A percentile compares a stretch with the other conserved stretches of the same genome.
Conservation (phyloP, 2,329 filamentous ascomycete genomes). For the Magnaporthiopsis rhizophila region DNA sequence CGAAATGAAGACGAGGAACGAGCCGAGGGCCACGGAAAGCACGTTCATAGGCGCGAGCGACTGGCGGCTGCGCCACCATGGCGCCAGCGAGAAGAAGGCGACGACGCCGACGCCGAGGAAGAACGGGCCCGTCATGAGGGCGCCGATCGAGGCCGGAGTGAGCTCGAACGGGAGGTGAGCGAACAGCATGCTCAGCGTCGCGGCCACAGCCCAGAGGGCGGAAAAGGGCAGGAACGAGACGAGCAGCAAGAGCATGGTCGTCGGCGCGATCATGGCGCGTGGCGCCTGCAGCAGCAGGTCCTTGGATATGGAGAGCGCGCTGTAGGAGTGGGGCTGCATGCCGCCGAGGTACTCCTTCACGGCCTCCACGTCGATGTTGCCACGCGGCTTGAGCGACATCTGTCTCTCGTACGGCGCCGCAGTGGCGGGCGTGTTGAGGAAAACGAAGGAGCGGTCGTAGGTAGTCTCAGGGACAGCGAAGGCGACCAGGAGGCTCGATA, state of each 20-base stretch:
- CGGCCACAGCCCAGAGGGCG: constrained; percentile 37
- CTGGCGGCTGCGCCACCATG: constrained; percentile 22
- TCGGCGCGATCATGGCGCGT: constrained; percentile 41
- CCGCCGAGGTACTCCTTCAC: constrained; percentile 28
- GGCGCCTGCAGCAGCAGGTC: constrained; percentile 34
- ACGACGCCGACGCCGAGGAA: constrained; percentile 28
- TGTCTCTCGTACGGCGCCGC: constrained; percentile 26
- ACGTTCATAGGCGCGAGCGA: constrained; percentile 25
- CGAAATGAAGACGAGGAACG: constrained; percentile 31
- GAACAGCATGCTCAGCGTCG: constrained; percentile 40
- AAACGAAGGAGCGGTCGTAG: constrained; percentile 34
- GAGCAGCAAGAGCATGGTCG: constrained; percentile 36
- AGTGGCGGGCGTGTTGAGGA: constrained; percentile 18
- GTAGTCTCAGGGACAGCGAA: constrained; percentile 44
- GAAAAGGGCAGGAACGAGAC: constrained; percentile 36
- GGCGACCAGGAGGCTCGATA: constrained; percentile 38
- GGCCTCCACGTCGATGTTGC: constrained; percentile 24
- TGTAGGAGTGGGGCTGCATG: constrained; percentile 32
- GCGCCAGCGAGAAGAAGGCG: constrained; percentile 22
- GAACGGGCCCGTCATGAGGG: constrained; percentile 36
- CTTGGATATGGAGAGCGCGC: constrained; percentile 19
- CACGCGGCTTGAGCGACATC: constrained; percentile 18
- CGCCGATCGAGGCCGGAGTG: constrained; percentile 30
- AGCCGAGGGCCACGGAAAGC: constrained; percentile 27
- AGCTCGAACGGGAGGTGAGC: constrained; percentile 34